These are phyloP conservation scores for Staphylotrichum tortipilum DNA, from an alignment of 495 filamentous ascomycete species.

Conservation along the genomic window DNA sequence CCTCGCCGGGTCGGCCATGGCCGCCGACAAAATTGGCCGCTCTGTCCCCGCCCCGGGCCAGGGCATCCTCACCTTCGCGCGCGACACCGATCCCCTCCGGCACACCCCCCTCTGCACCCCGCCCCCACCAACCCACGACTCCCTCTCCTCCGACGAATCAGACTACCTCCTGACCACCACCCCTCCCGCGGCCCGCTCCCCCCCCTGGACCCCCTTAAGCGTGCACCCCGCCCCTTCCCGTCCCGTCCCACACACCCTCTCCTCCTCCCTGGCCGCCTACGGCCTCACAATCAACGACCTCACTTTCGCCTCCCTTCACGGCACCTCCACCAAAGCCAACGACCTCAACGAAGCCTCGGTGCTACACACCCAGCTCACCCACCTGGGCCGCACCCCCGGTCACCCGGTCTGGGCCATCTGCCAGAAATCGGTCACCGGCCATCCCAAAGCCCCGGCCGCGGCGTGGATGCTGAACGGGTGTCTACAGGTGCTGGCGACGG, in stretches of 20 bases:
- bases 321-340: constrained; percentile 87
- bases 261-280: constrained; percentile 86
- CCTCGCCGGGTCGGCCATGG: constrained; percentile 76
- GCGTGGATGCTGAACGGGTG: constrained; percentile 97
- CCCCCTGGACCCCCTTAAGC: constrained; percentile 70
- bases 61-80: constrained; percentile 70
- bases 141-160: neutral
- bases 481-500: constrained; percentile 77
- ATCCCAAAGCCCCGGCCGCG: constrained; percentile 92
- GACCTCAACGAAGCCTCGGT: constrained; percentile 95
- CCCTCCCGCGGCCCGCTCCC: constrained; percentile 68
- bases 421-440: constrained; percentile 92
- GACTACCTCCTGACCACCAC: neutral
- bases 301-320: constrained; percentile 84
- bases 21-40: constrained; percentile 89
- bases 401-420: constrained; percentile 86
- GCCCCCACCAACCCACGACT: neutral
- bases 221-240: constrained; percentile 27
- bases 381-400: constrained; percentile 80
- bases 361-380: constrained; percentile 81
- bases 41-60: constrained; percentile 88
- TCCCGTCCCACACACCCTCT: constrained; percentile 81
- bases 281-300: constrained; percentile 93
- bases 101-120: constrained; percentile 80
- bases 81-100: constrained; percentile 64